These are phyloP conservation scores for Linnemannia exigua DNA, from an alignment of 192 early-diverging fungal species.

Conservation along the genomic window DNA sequence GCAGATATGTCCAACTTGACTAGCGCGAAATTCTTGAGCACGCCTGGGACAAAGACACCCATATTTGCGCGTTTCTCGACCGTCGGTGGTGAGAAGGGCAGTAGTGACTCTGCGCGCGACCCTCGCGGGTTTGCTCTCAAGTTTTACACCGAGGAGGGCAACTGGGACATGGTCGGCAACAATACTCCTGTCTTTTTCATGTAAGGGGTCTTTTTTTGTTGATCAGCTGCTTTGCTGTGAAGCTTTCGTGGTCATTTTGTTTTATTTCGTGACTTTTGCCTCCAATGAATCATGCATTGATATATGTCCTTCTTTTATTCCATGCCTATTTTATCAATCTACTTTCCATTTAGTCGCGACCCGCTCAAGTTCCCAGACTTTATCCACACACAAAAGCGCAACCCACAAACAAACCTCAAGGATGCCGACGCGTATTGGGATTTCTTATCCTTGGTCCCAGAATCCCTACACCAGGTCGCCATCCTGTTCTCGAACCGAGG, in stretches of 20 bases:
- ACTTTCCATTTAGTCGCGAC: constrained; percentile 67
- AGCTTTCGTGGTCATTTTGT: too few species aligned
- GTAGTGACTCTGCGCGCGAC: constrained; percentile 82
- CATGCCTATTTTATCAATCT: not conserved
- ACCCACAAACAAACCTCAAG: constrained; percentile 78
- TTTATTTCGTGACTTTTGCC: too few species aligned
- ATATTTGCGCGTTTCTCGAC: constrained; percentile 84
- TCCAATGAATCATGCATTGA: not conserved
- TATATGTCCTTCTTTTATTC: not conserved
- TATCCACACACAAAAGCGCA: constrained; percentile 87
- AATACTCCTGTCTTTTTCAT: constrained; percentile 88
- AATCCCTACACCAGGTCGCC: constrained; percentile 82
- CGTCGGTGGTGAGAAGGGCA: constrained; percentile 79
- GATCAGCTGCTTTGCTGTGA: too few species aligned
- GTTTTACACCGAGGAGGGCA: constrained; percentile 89
- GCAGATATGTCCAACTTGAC: constrained; percentile 75
- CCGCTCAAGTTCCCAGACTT: constrained; percentile 84
- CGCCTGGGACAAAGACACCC: constrained; percentile 81
- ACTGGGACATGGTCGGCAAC: constrained; percentile 89
- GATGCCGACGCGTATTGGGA: constrained; percentile 82
- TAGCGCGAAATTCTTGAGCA: constrained; percentile 77
- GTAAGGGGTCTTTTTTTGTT: constrained; percentile 7
- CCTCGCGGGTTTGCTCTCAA: constrained; percentile 87
- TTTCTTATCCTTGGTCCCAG: constrained; percentile 80
- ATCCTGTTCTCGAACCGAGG: constrained; percentile 85